Evolutionary conservation across 495 filamentous ascomycete genomes (phyloP).

Genomic region (Penicillium paradoxum): DNA sequence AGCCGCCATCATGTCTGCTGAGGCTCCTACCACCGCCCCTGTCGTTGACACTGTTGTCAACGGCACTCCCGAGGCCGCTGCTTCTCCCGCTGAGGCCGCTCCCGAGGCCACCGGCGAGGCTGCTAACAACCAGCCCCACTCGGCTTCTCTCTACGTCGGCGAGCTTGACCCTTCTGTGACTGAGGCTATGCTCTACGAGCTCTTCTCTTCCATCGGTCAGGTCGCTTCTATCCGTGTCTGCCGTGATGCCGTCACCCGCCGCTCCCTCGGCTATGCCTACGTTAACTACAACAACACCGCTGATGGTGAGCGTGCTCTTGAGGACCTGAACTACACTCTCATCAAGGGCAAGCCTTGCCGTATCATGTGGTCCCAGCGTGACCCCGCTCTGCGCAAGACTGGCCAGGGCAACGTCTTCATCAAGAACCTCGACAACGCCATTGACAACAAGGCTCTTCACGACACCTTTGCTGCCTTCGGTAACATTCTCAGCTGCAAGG

Average conservation of each 20-base stretch:
- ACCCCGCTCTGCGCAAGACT: conserved; percentile 98
- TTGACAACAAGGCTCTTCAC: conserved; percentile 99
- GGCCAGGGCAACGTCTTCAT: conserved; percentile 99
- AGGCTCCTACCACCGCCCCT: conserved; percentile 40
- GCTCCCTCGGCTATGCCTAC: conserved; percentile 98
- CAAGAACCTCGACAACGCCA: conserved; percentile 97
- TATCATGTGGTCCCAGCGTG: conserved; percentile 99
- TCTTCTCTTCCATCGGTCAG: conserved; percentile 98
- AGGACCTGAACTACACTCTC: conserved; percentile 99
- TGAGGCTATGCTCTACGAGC: conserved; percentile 99
- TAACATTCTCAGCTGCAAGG: conserved; percentile 99
- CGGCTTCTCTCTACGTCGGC: conserved; percentile 97
- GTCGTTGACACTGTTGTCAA: conserved; percentile 38
- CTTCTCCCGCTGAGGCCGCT: conserved; percentile 24
- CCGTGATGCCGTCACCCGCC: conserved; percentile 97
- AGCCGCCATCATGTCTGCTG: conserved; percentile 44
- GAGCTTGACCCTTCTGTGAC: conserved; percentile 97
- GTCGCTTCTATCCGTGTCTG: conserved; percentile 99
- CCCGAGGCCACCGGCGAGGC: conserved; percentile 42
- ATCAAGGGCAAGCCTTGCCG: conserved; percentile 99
- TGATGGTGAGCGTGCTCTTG: conserved; percentile 95
- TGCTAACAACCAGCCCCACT: conserved; percentile 77
- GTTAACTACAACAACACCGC: conserved; percentile 99
- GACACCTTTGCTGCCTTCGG: conserved; percentile 99
- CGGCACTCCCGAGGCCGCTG: conserved; percentile 38